Conservation (phyloP, 192 early-diverging fungal genomes). For the Thoreauomyces humboldtii region DNA sequence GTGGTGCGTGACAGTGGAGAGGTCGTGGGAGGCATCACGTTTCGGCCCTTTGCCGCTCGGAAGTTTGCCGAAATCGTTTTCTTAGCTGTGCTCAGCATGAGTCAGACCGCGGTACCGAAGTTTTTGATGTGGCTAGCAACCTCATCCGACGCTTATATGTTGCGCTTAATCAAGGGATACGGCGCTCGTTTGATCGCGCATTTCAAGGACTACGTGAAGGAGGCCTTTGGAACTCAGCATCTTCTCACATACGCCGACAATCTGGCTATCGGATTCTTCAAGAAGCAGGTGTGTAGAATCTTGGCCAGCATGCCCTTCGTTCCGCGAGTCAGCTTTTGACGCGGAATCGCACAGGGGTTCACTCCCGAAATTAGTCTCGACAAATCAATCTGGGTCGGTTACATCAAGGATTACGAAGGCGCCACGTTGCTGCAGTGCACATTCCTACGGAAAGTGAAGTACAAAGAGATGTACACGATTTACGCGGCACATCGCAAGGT, state of each 20-base stretch:
- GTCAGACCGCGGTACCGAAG: slow-evolving; percentile 22
- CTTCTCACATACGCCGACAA: slow-evolving; percentile 99
- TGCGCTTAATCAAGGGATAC: slow-evolving; percentile 66
- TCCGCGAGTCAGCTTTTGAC: too few species aligned
- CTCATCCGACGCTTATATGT: too few species aligned
- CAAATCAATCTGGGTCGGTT: slow-evolving; percentile 90
- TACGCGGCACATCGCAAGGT: slow-evolving; percentile 29
- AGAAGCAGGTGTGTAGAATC: slow-evolving; percentile 85
- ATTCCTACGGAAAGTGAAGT: slow-evolving; percentile 28
- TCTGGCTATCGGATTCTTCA: slow-evolving; percentile 97
- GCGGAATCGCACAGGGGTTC: slow-evolving; percentile 84
- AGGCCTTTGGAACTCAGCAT: slow-evolving; percentile 69
- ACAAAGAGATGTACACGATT: slow-evolving; percentile 17
- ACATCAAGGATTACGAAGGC: slow-evolving; percentile 99
- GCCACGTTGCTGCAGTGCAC: slow-evolving; percentile 89
- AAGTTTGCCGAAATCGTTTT: slow-evolving; percentile 99
- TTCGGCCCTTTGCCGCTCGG: slow-evolving; percentile 81
- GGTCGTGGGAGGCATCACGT: slow-evolving; percentile 93
- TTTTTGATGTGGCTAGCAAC: too few species aligned
- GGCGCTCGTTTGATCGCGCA: slow-evolving; percentile 95
- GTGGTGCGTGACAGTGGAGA: slow-evolving; percentile 63
- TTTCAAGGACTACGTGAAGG: slow-evolving; percentile 88
- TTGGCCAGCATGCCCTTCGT: too few species aligned
- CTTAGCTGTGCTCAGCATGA: slow-evolving; percentile 73
- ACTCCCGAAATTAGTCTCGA: slow-evolving; percentile 96